Percentiles rank a stretch among this genome's conserved stretches.
Evolutionary conservation across 495 filamentous ascomycete genomes (phyloP).

Genomic region (Neurospora hispaniola): DNA sequence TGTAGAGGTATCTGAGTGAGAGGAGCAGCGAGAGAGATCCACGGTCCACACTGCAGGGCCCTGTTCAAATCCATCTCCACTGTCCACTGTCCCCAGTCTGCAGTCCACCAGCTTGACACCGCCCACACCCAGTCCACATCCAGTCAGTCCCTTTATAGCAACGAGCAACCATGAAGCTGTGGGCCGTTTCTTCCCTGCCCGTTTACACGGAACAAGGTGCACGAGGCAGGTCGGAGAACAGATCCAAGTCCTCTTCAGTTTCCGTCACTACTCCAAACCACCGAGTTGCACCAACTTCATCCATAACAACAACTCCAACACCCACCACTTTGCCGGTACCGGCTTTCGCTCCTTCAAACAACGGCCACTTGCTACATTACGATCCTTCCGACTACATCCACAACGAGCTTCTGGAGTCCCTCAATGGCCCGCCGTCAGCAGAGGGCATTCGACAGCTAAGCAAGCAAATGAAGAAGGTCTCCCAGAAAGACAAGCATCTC

Average conservation of each 20-base stretch:
- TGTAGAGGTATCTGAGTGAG: neutral
- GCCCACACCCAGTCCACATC: neutral
- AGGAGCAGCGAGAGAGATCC: neutral
- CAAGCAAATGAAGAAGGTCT: slow-evolving; percentile 38
- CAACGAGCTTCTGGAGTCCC: slow-evolving; percentile 30
- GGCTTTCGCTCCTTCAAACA: slow-evolving; percentile 3
- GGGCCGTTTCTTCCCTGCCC: slow-evolving; percentile 23
- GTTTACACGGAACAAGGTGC: slow-evolving; percentile 17
- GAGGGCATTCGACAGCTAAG: slow-evolving; percentile 41
- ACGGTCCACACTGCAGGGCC: neutral
- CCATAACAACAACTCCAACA: slow-evolving; percentile 1
- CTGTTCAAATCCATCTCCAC: neutral
- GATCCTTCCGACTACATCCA: slow-evolving; percentile 15
- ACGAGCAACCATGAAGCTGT: slow-evolving; percentile 22
- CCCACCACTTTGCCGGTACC: slow-evolving; percentile 3
- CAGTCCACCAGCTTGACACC: slow-evolving; percentile 2
- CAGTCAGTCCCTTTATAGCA: neutral
- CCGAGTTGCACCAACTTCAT: neutral
- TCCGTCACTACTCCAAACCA: neutral
- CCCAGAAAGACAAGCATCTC: slow-evolving; percentile 32
- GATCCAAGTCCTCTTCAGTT: slow-evolving; percentile 5
- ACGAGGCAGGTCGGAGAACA: slow-evolving; percentile 15
- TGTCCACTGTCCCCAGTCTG: slow-evolving; percentile 1
- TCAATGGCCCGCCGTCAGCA: slow-evolving; percentile 45
- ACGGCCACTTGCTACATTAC: slow-evolving; percentile 5